These are phyloP conservation scores for Uromyces viciae-fabae DNA, from an alignment of 1,284 basidiomycete genomes.

Conservation along the genomic window DNA sequence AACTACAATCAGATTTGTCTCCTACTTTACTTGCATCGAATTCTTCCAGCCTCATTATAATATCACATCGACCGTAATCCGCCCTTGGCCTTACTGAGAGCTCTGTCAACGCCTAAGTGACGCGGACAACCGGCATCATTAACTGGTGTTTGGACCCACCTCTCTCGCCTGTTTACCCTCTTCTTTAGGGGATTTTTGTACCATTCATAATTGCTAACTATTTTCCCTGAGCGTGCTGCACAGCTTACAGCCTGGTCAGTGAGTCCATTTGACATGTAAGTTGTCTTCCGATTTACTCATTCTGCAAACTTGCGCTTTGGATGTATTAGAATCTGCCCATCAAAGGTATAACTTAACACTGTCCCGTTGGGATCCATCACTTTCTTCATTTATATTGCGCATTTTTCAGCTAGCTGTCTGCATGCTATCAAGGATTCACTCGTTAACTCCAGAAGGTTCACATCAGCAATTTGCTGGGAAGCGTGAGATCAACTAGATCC, in stretches of 20 bases:
- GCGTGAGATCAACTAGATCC: not conserved
- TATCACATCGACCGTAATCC: too few species aligned
- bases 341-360: not conserved
- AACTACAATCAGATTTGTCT: too few species aligned
- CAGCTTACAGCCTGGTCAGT: not conserved
- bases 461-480: not conserved
- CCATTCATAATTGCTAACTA: not conserved
- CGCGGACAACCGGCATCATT: constrained; percentile 5
- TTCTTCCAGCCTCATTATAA: too few species aligned
- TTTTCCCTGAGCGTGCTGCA: not conserved
- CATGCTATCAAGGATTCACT: constrained; percentile 7
- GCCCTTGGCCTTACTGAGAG: constrained; percentile 7
- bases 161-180: not conserved
- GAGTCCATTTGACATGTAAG: not conserved
- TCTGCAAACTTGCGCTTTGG: too few species aligned
- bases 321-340: not conserved
- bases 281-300: not conserved
- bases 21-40: too few species aligned
- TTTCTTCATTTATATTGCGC: not conserved
- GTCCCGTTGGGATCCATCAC: not conserved
- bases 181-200: not conserved
- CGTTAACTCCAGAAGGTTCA: not conserved
- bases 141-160: not conserved
- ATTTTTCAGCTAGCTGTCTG: not conserved
- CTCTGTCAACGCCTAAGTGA: not conserved